Base-by-base conservation (phyloP, 2,329 filamentous ascomycete species). In the Cytospora mali region DNA sequence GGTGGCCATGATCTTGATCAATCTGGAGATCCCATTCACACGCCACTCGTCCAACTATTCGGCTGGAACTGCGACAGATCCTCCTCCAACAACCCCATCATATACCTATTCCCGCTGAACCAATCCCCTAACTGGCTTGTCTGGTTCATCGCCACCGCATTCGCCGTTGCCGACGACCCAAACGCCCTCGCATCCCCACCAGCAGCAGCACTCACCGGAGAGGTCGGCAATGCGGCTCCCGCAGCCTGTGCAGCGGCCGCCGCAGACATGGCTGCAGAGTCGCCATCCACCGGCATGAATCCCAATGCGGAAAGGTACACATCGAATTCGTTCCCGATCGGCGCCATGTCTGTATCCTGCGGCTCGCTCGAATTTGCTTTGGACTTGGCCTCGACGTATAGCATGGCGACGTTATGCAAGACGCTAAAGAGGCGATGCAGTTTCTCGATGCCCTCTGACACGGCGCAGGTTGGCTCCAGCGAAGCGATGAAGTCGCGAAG, bases 31-130 rank as follows among this genome's bases (percentile, higher is more conserved):
- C 42, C 31, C 49, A 61, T 59, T 62, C 42, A 56, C 31, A 66
- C 66, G 14, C 68, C 68, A 53, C 71, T 70, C 65, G 73, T 72
- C 75, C 74, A 67, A 23, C 23, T 35, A 53, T 56, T 64, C 2
- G 62, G 56, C 35, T 70, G 67, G 57, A 82, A 79, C 31, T 79
- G 76, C 58, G 79, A 79, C 62, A 82, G 66, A 51, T 89, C 86
- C 62, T 88, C 84, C 69, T 90, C 87, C 70, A 89, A 72, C 62
- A 89, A 69, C 0, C 84, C 85, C 77, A 89, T 81, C 76, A 90
- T 84, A 68, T 88, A 86, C 60, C 82, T 80, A 64, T 85, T 89
- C 1, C 86, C 85, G 4, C 84, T 85, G 67, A 88, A 89, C 87
- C 87, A 89, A 65, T 88, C 86, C 2, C 84, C 83, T 64, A 89